Evolutionary conservation across 208 protist species (phyloP).

Genomic region (Phytomonas serpens): DNA sequence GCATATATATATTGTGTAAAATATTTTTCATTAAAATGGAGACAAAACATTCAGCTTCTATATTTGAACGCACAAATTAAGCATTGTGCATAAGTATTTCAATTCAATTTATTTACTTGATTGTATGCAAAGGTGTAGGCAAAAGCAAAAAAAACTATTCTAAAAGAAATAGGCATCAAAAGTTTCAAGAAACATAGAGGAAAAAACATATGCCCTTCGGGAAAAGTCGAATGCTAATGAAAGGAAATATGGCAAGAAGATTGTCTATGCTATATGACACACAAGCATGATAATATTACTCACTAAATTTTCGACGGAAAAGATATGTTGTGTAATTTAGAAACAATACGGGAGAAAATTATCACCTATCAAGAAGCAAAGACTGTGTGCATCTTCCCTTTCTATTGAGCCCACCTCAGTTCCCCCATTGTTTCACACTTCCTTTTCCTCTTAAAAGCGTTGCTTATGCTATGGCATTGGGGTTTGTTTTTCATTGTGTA

Average conservation of each 20-base stretch:
- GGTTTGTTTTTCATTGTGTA: not conserved
- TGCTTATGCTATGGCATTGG: not conserved
- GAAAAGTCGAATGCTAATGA: not conserved
- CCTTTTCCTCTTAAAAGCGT: not conserved
- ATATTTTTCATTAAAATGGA: slow-evolving; percentile 1
- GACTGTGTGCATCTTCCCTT: not conserved
- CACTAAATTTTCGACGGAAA: not conserved
- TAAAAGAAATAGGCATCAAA: not conserved
- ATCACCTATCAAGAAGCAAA: not conserved
- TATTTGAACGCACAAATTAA: not conserved
- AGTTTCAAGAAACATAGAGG: not conserved
- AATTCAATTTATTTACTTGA: not conserved
- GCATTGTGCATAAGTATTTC: not conserved
- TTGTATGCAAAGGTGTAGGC: not conserved
- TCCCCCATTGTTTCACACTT: not conserved
- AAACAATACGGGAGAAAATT: not conserved
- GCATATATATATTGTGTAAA: not conserved
- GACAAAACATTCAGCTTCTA: not conserved
- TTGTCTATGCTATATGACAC: not conserved
- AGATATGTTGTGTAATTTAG: not conserved
- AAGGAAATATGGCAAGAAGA: slow-evolving; percentile 3
- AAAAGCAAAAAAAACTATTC: slow-evolving; percentile 2
- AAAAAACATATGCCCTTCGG: not conserved
- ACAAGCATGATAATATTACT: not conserved
- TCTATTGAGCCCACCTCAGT: not conserved